phyloP scores from a whole-genome alignment of 2,329 filamentous ascomycete genomes.

The Microcera coccophila region DNA sequence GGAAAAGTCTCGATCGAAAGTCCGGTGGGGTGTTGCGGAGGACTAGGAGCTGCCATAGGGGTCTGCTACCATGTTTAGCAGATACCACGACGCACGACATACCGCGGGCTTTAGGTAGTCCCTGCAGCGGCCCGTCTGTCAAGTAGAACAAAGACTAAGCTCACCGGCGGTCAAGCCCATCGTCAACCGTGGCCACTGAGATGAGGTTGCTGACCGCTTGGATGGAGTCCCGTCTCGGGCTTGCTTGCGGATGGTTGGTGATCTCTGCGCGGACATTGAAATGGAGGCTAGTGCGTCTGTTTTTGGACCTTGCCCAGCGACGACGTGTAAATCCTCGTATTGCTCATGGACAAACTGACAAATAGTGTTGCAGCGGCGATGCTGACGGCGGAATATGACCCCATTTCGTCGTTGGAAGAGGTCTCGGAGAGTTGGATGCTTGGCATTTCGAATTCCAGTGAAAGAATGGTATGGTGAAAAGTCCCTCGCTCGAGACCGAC shows the following conservation, averaged over 20 bases:
- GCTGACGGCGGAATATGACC: too few relatives aligned
- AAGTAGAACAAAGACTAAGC: constrained; percentile 10
- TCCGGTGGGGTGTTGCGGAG: neutral
- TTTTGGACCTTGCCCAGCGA: neutral
- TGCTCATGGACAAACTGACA: neutral
- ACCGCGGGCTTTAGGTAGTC: constrained; percentile 7
- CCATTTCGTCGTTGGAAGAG: neutral
- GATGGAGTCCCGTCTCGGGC: neutral
- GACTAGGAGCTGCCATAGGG: constrained; percentile 3
- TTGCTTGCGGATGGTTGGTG: neutral
- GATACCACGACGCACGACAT: constrained; percentile 14
- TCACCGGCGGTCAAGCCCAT: constrained; percentile 20
- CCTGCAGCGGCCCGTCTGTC: constrained; percentile 15
- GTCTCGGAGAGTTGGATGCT: neutral
- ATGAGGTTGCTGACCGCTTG: constrained; percentile 17
- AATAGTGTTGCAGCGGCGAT: neutral
- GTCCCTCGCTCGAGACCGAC: too few relatives aligned
- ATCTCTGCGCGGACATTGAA: neutral
- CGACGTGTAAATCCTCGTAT: neutral
- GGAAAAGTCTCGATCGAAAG: too few relatives aligned
- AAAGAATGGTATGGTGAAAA: neutral
- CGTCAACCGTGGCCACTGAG: neutral
- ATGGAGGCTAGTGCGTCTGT: neutral
- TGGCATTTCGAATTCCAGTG: neutral
- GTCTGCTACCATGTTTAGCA: constrained; percentile 21